Conservation (phyloP, 108 stramenopile species). For the Parietichytrium sp. region DNA sequence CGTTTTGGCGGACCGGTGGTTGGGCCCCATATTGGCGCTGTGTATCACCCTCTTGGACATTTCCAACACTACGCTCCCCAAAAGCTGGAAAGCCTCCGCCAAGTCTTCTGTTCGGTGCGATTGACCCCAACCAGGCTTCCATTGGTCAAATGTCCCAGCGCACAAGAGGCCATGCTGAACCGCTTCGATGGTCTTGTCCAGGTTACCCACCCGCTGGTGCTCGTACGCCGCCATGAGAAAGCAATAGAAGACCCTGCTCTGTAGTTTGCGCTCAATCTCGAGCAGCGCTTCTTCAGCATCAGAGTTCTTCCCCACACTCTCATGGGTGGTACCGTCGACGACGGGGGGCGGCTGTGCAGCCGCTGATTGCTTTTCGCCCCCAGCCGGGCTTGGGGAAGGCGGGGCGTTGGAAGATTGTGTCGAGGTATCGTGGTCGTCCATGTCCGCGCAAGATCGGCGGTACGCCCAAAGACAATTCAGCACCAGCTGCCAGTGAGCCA, state of each 20-base stretch:
- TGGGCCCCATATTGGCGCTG: not conserved
- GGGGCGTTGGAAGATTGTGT: too few relatives aligned
- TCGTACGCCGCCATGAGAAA: not conserved
- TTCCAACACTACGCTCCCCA: not conserved
- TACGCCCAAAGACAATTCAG: too few relatives aligned
- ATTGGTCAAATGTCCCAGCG: not conserved
- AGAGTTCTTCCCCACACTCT: too few relatives aligned
- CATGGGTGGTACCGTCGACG: too few relatives aligned
- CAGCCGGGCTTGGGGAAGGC: too few relatives aligned
- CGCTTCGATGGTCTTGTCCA: not conserved
- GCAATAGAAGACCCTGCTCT: not conserved
- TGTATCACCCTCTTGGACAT: slow-evolving; percentile 8
- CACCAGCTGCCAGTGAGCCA: too few relatives aligned
- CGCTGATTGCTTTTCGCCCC: too few relatives aligned
- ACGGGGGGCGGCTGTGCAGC: too few relatives aligned
- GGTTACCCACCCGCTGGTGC: not conserved
- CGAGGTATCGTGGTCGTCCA: too few relatives aligned
- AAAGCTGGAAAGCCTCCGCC: not conserved
- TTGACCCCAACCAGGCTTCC: not conserved
- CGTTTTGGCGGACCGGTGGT: not conserved
- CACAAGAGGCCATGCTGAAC: not conserved
- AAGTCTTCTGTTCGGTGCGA: not conserved
- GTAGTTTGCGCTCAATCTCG: not conserved
- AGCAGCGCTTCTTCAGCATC: too few relatives aligned
- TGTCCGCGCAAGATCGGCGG: too few relatives aligned